Conservation (phyloP, 2,329 filamentous ascomycete genomes). For the Pseudogymnoascus sp. region DNA sequence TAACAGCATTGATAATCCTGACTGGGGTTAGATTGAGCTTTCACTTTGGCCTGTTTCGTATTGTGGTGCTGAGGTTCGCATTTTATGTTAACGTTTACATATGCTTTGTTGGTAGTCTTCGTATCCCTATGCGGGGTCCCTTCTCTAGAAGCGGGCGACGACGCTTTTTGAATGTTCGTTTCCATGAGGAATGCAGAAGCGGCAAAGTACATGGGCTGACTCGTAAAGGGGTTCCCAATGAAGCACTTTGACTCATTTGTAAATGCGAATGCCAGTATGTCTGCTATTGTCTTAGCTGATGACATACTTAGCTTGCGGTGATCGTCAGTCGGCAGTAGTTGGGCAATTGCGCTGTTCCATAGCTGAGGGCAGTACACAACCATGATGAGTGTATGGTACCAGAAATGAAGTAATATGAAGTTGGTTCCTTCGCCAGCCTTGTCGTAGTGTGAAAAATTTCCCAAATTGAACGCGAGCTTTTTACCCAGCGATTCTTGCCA, state of each 20-base stretch:
- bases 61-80: slow-evolving; percentile 23
- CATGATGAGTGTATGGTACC: slow-evolving; percentile 83
- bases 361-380: slow-evolving; percentile 78
- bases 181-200: slow-evolving; percentile 85
- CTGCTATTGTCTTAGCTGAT: slow-evolving; percentile 76
- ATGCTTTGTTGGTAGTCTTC: slow-evolving; percentile 13
- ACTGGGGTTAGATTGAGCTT: slow-evolving; percentile 13
- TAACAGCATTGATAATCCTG: slow-evolving; percentile 69
- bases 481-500: slow-evolving; percentile 67
- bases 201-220: slow-evolving; percentile 85
- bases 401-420: slow-evolving; percentile 79
- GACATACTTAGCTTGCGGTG: slow-evolving; percentile 49
- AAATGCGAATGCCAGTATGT: slow-evolving; percentile 80
- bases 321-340: slow-evolving; percentile 66
- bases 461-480: slow-evolving; percentile 72
- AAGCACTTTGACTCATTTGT: slow-evolving; percentile 80
- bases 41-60: slow-evolving; percentile 19
- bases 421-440: slow-evolving; percentile 75
- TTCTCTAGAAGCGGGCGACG: slow-evolving; percentile 55
- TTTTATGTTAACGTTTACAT: slow-evolving; percentile 16
- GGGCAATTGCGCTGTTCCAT: slow-evolving; percentile 61
- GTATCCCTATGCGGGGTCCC: slow-evolving; percentile 20
- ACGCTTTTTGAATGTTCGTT: slow-evolving; percentile 63
- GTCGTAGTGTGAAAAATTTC: slow-evolving; percentile 80
- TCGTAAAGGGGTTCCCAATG: slow-evolving; percentile 81